Evolutionary conservation across 306 rosid species (phyloP).

Genomic region (Vigna radiata): DNA sequence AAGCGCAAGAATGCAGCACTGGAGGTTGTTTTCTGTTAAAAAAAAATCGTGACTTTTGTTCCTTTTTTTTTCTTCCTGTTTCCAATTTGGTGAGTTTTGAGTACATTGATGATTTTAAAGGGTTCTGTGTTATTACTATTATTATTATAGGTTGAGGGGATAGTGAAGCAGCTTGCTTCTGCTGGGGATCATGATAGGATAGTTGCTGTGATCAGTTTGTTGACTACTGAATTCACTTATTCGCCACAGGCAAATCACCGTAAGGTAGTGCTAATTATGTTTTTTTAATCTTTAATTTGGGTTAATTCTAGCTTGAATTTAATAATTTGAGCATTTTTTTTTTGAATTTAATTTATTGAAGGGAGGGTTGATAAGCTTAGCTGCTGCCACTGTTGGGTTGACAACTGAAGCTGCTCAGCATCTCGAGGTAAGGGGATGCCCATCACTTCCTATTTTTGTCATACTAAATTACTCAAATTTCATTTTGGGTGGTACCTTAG

Average conservation of each 20-base stretch:
- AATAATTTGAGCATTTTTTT: constrained; percentile 22
- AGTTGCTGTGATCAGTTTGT: constrained; percentile 76
- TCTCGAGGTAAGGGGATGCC: constrained; percentile 77
- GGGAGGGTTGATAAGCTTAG: constrained; percentile 98
- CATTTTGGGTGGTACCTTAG: constrained; percentile 18
- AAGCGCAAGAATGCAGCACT: constrained; percentile 99
- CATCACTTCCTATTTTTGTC: constrained; percentile 3
- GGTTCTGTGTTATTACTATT: background rate
- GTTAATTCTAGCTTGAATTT: constrained; percentile 4
- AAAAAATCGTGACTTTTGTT: background rate
- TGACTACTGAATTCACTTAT: constrained; percentile 67
- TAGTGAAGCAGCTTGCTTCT: constrained; percentile 83
- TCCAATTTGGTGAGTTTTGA: constrained; percentile 51
- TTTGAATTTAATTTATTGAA: constrained; percentile 32
- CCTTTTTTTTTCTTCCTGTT: background rate
- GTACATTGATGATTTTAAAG: constrained; percentile 12
- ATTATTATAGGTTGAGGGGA: constrained; percentile 64
- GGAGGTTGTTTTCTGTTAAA: constrained; percentile 59
- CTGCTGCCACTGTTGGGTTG: constrained; percentile 98
- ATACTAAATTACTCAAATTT: constrained; percentile 20
- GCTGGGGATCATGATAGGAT: constrained; percentile 88
- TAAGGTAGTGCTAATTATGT: constrained; percentile 60
- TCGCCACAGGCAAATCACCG: constrained; percentile 94
- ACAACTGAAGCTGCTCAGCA: constrained; percentile 83
- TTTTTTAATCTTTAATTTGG: background rate